Evolutionary conservation across 2,329 filamentous ascomycete species (phyloP), one percentile per base, ranked within the genome.

Genomic region (Penicillium decumbens): DNA sequence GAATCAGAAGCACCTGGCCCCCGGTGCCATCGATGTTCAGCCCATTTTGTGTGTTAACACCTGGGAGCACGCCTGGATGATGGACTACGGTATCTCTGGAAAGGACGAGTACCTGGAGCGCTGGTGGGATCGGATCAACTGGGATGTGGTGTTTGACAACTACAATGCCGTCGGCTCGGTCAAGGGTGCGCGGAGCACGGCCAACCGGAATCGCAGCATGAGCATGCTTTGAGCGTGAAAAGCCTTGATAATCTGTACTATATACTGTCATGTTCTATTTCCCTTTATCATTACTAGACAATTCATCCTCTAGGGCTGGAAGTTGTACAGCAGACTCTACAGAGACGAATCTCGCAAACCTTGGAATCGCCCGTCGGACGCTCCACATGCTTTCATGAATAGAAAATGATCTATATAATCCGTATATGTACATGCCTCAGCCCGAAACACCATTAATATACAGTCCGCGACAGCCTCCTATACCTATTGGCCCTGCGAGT

Each of bases 11-110:
- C 64, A 52, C 47, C 55, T 72, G 42, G 71, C 72, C 3, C 71
- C 68, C 28, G 70, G 72, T 4, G 72, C 69, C 10, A 51, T 67
- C n/a, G 67, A 86, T 42, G 71, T 91, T 29, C 77, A 83, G 49
- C 91, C 92, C 10, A 77, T 97, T 53, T 75, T 98, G 61, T 96
- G 92, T 68, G 80, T 97, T 51, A 97, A 90, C 74, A 95, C 90
- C 4, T 98, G 93, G 93, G 86, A 97, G 76, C 93, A 97, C 72
- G 85, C 87, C 7, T 98, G 88, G 82, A 74, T 97, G 68, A 80
- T 81, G 47, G 90, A 97, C 69, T 96, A 88, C 71, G 85, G 85
- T 4, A 70, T 84, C 48, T 78, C 76, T 39, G 89, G 89, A 43
- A 98, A 96, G 82, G 76, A 77, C 45, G 72, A 76, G 45, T 98